These are phyloP conservation scores for Drechslerella stenobrocha DNA, from an alignment of 2,329 filamentous ascomycete genomes.

Conservation along the genomic window DNA sequence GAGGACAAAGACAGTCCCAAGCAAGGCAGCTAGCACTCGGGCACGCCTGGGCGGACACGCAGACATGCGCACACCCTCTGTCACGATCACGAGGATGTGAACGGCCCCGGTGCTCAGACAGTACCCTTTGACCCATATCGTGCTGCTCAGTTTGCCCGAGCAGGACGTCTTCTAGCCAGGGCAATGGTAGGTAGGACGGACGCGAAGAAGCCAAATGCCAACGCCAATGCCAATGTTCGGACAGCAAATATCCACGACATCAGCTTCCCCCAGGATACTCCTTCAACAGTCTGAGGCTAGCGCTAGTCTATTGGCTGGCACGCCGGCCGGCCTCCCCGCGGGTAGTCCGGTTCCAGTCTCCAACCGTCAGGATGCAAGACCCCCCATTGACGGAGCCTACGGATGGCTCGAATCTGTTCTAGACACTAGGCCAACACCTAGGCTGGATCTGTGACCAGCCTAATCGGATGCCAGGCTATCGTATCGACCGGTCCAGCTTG, in stretches of 20 bases:
- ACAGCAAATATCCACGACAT: background rate
- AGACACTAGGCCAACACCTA: background rate
- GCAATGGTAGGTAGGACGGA: too few relatives aligned
- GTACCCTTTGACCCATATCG: too few relatives aligned
- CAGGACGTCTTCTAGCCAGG: too few relatives aligned
- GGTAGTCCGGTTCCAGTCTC: background rate
- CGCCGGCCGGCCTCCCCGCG: slow-evolving; percentile 3
- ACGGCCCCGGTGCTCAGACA: too few relatives aligned
- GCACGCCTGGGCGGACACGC: too few relatives aligned
- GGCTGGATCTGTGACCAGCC: background rate
- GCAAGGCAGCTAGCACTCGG: too few relatives aligned
- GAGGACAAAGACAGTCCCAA: too few relatives aligned
- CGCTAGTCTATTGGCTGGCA: slow-evolving; percentile 5
- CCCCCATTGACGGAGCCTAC: background rate
- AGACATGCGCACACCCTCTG: too few relatives aligned
- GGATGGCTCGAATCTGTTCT: background rate
- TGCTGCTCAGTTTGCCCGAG: too few relatives aligned
- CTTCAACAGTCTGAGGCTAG: background rate
- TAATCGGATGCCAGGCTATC: too few relatives aligned
- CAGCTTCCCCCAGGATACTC: background rate
- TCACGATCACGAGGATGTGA: too few relatives aligned
- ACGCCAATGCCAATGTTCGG: background rate
- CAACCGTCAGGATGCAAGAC: background rate
- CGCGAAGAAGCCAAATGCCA: background rate
- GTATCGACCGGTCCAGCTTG: too few relatives aligned